phyloP scores from a whole-genome alignment of 192 early-diverging fungal species.

The Entomortierella beljakovae region DNA sequence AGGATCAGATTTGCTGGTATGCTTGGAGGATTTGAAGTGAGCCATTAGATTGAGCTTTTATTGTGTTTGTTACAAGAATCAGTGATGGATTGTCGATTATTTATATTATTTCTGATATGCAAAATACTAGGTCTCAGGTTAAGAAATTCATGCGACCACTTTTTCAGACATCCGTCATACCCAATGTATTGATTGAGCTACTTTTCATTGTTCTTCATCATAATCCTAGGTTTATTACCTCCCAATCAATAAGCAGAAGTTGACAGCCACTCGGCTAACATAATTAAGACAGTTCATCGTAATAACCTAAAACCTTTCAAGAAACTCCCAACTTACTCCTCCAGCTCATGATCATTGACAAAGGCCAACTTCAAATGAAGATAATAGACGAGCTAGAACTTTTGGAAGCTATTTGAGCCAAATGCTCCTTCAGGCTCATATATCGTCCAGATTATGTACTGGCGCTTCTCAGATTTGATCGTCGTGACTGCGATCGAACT shows the following conservation, averaged over 20 bases:
- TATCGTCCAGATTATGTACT: conserved; percentile 37
- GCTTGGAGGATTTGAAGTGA: neutral
- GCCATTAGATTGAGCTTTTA: neutral
- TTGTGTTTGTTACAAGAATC: neutral
- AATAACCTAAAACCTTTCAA: conserved; percentile 9
- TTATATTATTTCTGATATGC: too few relatives aligned
- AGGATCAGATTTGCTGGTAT: conserved; percentile 2
- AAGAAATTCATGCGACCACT: too few relatives aligned
- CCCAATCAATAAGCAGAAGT: too few relatives aligned
- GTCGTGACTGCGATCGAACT: too few relatives aligned
- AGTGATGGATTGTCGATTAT: neutral
- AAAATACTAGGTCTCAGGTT: too few relatives aligned
- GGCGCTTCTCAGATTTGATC: too few relatives aligned
- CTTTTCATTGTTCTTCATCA: too few relatives aligned
- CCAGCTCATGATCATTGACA: conserved; percentile 22
- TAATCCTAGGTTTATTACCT: too few relatives aligned
- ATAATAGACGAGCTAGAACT: conserved; percentile 31
- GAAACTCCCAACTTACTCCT: conserved; percentile 12
- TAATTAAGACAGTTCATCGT: too few relatives aligned
- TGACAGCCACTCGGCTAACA: too few relatives aligned
- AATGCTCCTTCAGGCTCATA: conserved; percentile 23
- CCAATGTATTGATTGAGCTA: too few relatives aligned
- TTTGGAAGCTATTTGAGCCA: conserved; percentile 4
- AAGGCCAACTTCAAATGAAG: conserved; percentile 16
- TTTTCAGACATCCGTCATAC: too few relatives aligned